phyloP scores from a whole-genome alignment of 2,329 filamentous ascomycete genomes.

The Epicoccum nigrum region DNA sequence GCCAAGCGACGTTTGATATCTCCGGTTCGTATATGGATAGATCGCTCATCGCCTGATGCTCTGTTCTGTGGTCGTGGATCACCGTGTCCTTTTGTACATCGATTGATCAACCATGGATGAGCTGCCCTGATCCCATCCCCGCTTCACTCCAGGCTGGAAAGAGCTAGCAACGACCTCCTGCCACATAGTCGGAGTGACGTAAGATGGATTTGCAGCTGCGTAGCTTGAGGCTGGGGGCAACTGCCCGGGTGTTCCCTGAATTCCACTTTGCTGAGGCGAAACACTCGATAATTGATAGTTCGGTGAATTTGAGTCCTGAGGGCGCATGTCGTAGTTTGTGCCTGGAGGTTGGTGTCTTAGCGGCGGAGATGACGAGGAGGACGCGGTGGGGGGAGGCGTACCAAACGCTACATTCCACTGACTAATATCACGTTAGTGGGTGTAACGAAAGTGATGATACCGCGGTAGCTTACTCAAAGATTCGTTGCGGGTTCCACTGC shows the following conservation, averaged over 20 bases:
- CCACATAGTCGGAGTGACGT: slow-evolving; percentile 59
- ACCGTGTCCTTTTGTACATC: slow-evolving; percentile 48
- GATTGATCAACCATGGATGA: slow-evolving; percentile 43
- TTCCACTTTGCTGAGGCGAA: slow-evolving; percentile 42
- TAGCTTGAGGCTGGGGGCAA: slow-evolving; percentile 45
- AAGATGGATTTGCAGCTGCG: slow-evolving; percentile 38
- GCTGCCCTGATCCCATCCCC: slow-evolving; percentile 53
- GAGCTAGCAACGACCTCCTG: slow-evolving; percentile 56
- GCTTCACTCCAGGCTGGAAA: slow-evolving; percentile 51
- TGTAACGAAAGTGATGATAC: not conserved
- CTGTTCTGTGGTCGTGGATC: slow-evolving; percentile 1
- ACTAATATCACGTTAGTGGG: slow-evolving; percentile 55
- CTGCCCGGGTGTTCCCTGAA: slow-evolving; percentile 39
- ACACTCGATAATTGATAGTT: slow-evolving; percentile 44
- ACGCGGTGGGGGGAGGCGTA: slow-evolving; percentile 58
- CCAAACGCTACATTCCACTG: slow-evolving; percentile 97
- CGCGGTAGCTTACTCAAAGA: slow-evolving; percentile 77
- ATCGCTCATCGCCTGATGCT: too few relatives aligned
- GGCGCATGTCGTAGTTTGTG: slow-evolving; percentile 46
- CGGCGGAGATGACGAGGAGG: slow-evolving; percentile 53
- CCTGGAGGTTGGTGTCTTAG: slow-evolving; percentile 51
- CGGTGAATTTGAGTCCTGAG: slow-evolving; percentile 42
- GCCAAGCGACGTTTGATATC: too few relatives aligned
- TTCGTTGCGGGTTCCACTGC: slow-evolving; percentile 82
- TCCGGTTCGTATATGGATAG: too few relatives aligned